Evolutionary conservation across 176 grass and related monocot genomes (phyloP).

Genomic region (Alloteropsis semialata): DNA sequence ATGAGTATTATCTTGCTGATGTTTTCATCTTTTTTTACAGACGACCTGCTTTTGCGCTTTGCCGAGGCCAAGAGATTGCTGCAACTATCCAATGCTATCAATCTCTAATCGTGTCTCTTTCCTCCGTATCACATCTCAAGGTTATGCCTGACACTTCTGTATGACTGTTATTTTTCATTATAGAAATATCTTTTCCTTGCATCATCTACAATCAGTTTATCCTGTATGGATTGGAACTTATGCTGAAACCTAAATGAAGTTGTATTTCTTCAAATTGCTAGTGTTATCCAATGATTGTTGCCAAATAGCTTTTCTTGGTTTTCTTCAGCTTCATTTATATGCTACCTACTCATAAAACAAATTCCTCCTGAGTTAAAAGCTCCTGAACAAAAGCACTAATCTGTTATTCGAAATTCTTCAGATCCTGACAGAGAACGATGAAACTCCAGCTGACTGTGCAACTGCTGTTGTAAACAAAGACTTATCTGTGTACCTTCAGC

Average conservation of each 20-base stretch:
- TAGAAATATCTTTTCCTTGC: background rate
- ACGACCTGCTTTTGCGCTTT: conserved; percentile 57
- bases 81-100: conserved; percentile 44
- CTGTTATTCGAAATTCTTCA: conserved; percentile 23
- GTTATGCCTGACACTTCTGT: conserved; percentile 10
- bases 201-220: conserved; percentile 17
- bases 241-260: background rate
- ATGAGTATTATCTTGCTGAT: too few species aligned
- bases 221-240: background rate
- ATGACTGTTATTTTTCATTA: background rate
- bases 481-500: too few species aligned
- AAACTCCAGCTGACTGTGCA: conserved; percentile 57
- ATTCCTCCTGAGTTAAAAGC: background rate
- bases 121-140: conserved; percentile 62
- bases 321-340: background rate
- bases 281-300: background rate
- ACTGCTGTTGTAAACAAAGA: too few species aligned
- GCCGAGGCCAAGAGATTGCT: conserved; percentile 28
- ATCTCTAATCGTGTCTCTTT: conserved; percentile 49
- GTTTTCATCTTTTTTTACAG: too few species aligned
- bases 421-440: conserved; percentile 55
- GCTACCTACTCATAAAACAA: background rate
- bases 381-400: background rate
- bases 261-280: background rate
- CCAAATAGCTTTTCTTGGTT: background rate